These are phyloP conservation scores for Sphagnum magellanicum DNA, from an alignment of 228 moss, liverwort and hornwort genomes.

Conservation along the genomic window DNA sequence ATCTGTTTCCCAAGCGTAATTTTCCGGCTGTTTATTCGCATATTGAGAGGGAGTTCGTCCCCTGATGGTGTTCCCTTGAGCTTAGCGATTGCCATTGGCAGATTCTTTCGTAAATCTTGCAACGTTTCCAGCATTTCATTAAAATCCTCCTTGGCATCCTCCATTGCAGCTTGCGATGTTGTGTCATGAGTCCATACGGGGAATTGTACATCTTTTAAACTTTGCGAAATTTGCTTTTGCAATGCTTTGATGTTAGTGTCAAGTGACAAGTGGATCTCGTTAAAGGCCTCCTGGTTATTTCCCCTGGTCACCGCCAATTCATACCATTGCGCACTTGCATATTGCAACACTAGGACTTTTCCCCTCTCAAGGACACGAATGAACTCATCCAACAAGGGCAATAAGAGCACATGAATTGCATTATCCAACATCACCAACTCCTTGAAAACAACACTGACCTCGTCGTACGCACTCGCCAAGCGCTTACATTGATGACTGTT, in stretches of 20 bases:
- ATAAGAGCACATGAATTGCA: too few relatives aligned
- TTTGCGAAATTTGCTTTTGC: constrained; percentile 3
- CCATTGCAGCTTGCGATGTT: constrained; percentile 2
- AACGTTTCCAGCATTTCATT: constrained; percentile 4
- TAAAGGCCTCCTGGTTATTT: constrained; percentile 18
- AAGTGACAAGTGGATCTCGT: constrained; percentile 17
- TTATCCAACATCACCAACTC: too few relatives aligned
- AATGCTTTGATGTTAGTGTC: constrained; percentile 1
- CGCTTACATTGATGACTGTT: too few relatives aligned
- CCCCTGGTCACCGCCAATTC: not conserved
- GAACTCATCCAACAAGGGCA: too few relatives aligned
- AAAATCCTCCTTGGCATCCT: constrained; percentile 10
- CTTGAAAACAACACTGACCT: too few relatives aligned
- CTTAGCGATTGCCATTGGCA: not conserved
- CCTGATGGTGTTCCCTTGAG: not conserved
- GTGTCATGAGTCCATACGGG: not conserved
- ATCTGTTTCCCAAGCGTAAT: not conserved
- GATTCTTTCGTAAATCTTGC: not conserved
- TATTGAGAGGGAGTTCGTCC: not conserved
- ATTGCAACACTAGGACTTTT: too few relatives aligned
- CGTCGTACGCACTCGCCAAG: too few relatives aligned
- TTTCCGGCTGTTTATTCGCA: not conserved
- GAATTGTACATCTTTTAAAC: not conserved
- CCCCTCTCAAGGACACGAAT: too few relatives aligned
- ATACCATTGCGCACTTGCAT: too few relatives aligned